phyloP scores from a whole-genome alignment of 495 filamentous ascomycete species.

The Daldinia grandis region DNA sequence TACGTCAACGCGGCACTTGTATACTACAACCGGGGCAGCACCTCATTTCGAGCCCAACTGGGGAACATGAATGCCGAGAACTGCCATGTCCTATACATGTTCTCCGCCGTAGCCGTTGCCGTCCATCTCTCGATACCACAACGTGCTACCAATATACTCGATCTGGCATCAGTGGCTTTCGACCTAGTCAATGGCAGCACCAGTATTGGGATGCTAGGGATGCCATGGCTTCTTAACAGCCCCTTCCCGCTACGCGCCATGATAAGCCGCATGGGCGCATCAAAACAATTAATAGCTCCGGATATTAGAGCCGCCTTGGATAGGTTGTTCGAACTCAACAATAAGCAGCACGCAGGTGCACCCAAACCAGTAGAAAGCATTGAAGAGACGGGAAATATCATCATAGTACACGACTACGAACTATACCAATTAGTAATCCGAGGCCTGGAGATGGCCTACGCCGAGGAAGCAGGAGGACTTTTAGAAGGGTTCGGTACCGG shows the following conservation, averaged over 20 bases:
- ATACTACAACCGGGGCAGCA: conserved; percentile 46
- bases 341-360: conserved; percentile 19
- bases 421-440: conserved; percentile 34
- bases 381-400: conserved; percentile 6
- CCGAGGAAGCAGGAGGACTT: conserved; percentile 40
- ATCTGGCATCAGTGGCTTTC: conserved; percentile 40
- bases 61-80: conserved; percentile 42
- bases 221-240: conserved; percentile 44
- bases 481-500: conserved; percentile 40
- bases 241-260: conserved; percentile 35
- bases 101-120: conserved; percentile 44
- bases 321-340: conserved; percentile 36
- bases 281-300: conserved; percentile 32
- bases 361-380: conserved; percentile 12
- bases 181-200: conserved; percentile 44
- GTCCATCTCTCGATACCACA: conserved; percentile 46
- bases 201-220: conserved; percentile 37
- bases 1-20: conserved; percentile 47
- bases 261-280: conserved; percentile 31
- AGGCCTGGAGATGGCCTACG: conserved; percentile 37
- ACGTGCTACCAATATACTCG: conserved; percentile 21
- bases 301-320: conserved; percentile 35
- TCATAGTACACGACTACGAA: conserved; percentile 15
- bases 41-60: conserved; percentile 43
- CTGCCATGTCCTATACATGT: conserved; percentile 44